A percentile compares a stretch with the other conserved stretches of the same genome.
Conservation (phyloP, 108 stramenopile genomes). For the Nitzschia sp. region DNA sequence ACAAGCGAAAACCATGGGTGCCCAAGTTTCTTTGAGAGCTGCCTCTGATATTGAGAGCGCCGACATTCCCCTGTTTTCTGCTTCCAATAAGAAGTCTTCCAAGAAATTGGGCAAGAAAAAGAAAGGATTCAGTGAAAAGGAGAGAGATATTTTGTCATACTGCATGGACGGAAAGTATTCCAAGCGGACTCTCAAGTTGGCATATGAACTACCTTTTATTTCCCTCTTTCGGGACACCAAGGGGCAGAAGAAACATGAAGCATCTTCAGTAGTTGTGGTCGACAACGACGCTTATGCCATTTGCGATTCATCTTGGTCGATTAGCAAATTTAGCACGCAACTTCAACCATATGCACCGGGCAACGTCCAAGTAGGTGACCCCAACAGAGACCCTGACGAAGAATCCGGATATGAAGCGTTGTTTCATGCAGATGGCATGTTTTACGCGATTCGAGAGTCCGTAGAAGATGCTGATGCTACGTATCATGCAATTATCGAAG, state of each 20-base stretch:
- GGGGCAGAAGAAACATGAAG: conserved; percentile 58
- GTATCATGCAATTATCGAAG: conserved; percentile 34
- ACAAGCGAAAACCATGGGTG: too few relatives aligned
- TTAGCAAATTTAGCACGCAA: conserved; percentile 40
- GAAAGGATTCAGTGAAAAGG: neutral
- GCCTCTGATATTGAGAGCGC: too few relatives aligned
- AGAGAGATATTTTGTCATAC: neutral
- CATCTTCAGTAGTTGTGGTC: conserved; percentile 16
- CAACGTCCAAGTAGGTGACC: conserved; percentile 58
- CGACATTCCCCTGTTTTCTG: neutral
- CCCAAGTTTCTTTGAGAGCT: too few relatives aligned
- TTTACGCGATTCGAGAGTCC: conserved; percentile 69
- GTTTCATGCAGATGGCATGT: conserved; percentile 47
- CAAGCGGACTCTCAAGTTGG: conserved; percentile 46
- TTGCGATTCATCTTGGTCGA: conserved; percentile 59
- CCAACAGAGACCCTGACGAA: conserved; percentile 40
- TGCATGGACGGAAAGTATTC: conserved; percentile 43
- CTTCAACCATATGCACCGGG: conserved; percentile 44
- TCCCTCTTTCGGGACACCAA: conserved; percentile 49
- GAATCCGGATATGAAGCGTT: conserved; percentile 73
- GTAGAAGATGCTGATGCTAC: conserved; percentile 34
- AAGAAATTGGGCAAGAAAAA: conserved; percentile 1
- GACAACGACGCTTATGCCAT: conserved; percentile 34
- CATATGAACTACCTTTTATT: conserved; percentile 55
- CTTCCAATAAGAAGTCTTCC: neutral